Evolutionary conservation across 306 rosid genomes (phyloP).

Genomic region (Astragalus membranaceus): DNA sequence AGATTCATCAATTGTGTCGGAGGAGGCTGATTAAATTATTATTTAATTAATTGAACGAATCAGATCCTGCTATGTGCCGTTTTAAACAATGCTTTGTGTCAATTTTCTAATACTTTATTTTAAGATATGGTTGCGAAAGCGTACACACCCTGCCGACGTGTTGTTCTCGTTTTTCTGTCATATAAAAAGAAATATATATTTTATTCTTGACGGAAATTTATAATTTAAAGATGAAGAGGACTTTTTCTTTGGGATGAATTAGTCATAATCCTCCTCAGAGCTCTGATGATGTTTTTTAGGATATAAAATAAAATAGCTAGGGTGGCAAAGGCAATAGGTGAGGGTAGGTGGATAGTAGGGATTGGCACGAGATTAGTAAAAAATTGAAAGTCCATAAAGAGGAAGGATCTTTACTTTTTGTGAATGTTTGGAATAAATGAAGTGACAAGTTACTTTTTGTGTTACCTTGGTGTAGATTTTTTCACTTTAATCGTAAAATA

Average conservation of each 20-base stretch:
- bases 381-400: not conserved
- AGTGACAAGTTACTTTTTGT: constrained; percentile 4
- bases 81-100: not conserved
- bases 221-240: not conserved
- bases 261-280: not conserved
- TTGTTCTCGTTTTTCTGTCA: not conserved
- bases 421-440: not conserved
- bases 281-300: no score
- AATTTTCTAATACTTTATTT: not conserved
- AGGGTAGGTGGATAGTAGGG: not conserved
- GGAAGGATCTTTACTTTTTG: no score
- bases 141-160: constrained; percentile 24
- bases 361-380: constrained; percentile 3
- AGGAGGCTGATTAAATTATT: not conserved
- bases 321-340: not conserved
- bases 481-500: not conserved
- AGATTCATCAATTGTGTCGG: constrained; percentile 11
- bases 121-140: constrained; percentile 1
- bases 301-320: not conserved
- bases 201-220: not conserved
- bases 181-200: not conserved
- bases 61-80: not conserved
- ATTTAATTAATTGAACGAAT: constrained; percentile 4
- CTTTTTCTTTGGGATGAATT: not conserved
- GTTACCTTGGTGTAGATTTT: not conserved